Conservation (phyloP, 1,284 basidiomycete species). For the Microbotryum violaceum region DNA sequence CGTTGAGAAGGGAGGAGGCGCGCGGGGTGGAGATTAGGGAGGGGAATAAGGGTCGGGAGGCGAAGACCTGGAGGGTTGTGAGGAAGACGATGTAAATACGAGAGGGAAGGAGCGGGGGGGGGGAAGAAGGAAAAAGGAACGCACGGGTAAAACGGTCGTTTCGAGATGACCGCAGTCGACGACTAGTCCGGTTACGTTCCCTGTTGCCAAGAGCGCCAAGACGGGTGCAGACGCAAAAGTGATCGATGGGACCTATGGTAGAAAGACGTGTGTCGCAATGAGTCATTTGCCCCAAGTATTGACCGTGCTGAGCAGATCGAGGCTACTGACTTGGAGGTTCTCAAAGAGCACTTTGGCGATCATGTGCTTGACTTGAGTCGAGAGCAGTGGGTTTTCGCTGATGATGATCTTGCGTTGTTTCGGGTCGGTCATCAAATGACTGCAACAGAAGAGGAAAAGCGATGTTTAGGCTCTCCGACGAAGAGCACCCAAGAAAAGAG, state of each 20-base stretch:
- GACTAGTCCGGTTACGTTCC: constrained; percentile 83
- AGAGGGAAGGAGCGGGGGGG: neutral
- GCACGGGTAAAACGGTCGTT: constrained; percentile 74
- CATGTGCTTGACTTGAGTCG: constrained; percentile 75
- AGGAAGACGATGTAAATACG: neutral
- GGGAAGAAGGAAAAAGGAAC: constrained; percentile 33
- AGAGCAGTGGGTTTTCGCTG: constrained; percentile 79
- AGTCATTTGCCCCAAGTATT: neutral
- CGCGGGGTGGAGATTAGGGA: constrained; percentile 71
- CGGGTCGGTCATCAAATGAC: constrained; percentile 83
- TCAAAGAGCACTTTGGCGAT: constrained; percentile 81
- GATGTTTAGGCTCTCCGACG: neutral
- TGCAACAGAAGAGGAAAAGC: constrained; percentile 38
- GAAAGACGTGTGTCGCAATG: neutral
- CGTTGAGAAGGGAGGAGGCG: constrained; percentile 64
- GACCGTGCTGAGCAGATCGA: neutral
- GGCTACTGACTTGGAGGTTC: constrained; percentile 64
- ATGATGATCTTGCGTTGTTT: constrained; percentile 88
- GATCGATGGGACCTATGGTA: constrained; percentile 69
- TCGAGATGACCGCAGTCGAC: constrained; percentile 87
- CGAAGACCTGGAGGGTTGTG: constrained; percentile 59
- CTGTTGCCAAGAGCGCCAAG: constrained; percentile 71
- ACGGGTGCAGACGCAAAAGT: constrained; percentile 84
- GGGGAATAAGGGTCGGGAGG: constrained; percentile 73
- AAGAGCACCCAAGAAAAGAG: neutral